Evolutionary conservation across 495 filamentous ascomycete genomes (phyloP).

Genomic region (Melanomma pulvis-pyrius): DNA sequence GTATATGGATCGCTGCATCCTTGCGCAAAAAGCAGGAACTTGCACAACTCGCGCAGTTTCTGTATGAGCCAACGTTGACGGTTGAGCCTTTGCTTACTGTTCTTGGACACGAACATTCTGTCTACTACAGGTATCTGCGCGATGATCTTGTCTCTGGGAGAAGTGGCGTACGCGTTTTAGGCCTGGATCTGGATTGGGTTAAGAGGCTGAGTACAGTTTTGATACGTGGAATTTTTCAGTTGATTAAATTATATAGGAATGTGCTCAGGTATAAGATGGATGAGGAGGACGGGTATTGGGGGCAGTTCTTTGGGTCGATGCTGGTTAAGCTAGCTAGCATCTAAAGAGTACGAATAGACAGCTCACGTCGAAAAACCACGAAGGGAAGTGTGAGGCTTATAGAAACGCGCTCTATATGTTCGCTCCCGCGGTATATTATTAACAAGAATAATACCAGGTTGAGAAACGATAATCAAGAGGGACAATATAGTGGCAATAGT

Average conservation of each 20-base stretch:
- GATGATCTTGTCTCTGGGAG: conserved; percentile 20
- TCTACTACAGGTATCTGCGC: conserved; percentile 23
- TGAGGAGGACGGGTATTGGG: conserved; percentile 30
- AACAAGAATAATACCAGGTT: too few relatives aligned
- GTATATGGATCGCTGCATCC: conserved; percentile 28
- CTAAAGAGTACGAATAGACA: not conserved
- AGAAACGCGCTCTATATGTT: too few relatives aligned
- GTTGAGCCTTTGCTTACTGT: conserved; percentile 24
- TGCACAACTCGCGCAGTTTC: conserved; percentile 12
- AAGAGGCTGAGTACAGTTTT: conserved; percentile 27
- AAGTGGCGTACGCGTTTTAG: conserved; percentile 27
- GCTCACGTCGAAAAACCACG: too few relatives aligned
- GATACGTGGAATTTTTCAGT: conserved; percentile 30
- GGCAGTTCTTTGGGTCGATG: conserved; percentile 19
- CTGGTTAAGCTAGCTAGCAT: conserved; percentile 20
- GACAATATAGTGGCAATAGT: too few relatives aligned
- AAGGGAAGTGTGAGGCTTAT: too few relatives aligned
- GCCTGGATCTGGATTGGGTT: conserved; percentile 19
- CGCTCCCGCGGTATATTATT: too few relatives aligned
- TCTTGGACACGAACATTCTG: conserved; percentile 17
- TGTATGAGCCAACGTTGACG: conserved; percentile 14
- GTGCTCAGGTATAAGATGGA: conserved; percentile 30
- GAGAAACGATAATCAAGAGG: too few relatives aligned
- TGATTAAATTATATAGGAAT: conserved; percentile 28
- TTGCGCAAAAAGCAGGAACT: conserved; percentile 25